A percentile compares a stretch with the other conserved stretches of the same genome.
Evolutionary conservation across 352 stramenopile species (phyloP).

Genomic region (Globisporangium irregulare): DNA sequence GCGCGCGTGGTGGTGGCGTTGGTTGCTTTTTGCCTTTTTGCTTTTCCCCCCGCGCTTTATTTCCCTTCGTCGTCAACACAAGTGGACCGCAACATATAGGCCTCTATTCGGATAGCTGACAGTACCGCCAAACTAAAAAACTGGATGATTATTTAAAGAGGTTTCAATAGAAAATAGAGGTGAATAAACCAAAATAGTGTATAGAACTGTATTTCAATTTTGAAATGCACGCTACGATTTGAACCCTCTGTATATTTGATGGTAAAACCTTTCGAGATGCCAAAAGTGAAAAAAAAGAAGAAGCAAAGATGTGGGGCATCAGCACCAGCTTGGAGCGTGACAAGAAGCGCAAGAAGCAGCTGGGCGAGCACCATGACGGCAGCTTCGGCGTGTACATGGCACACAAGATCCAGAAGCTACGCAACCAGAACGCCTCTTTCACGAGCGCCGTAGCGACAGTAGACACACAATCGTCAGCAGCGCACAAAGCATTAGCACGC

Average conservation of each 20-base stretch:
- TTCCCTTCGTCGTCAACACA: neutral
- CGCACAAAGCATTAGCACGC: neutral
- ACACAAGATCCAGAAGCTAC: conserved; percentile 91
- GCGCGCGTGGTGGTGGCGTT: no score
- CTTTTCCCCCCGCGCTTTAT: neutral
- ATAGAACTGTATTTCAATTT: no score
- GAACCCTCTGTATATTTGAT: no score
- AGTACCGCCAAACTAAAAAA: neutral
- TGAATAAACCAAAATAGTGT: no score
- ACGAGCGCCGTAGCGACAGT: neutral
- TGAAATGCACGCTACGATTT: no score
- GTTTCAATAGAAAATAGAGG: no score
- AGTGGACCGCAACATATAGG: neutral
- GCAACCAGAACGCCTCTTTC: conserved; percentile 62
- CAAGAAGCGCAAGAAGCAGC: conserved; percentile 39
- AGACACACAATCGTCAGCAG: neutral
- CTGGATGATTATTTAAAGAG: neutral
- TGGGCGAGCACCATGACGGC: conserved; percentile 86
- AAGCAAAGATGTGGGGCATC: neutral
- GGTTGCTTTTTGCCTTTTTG: neutral
- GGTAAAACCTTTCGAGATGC: no score
- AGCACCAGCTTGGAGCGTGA: neutral
- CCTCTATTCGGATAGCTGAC: neutral
- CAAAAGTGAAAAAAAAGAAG: neutral
- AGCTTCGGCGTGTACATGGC: conserved; percentile 89